These are phyloP conservation scores for Entoloma clypeatum DNA, from an alignment of 1,284 basidiomycete species.

Conservation along the genomic window DNA sequence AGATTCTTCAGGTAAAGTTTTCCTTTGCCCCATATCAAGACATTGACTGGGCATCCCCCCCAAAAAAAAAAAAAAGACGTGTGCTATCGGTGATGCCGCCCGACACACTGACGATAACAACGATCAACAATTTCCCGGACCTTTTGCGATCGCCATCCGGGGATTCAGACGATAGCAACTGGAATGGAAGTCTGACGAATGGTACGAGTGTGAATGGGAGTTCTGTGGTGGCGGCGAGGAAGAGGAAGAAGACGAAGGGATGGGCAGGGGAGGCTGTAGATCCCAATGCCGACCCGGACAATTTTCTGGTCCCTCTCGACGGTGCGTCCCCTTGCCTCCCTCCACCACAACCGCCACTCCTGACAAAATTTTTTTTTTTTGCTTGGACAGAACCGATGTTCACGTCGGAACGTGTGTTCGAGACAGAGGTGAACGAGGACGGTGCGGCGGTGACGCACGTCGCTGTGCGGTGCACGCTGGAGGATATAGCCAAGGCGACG, in stretches of 20 bases:
- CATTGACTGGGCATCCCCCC: not conserved
- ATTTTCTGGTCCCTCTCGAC: slow-evolving; percentile 4
- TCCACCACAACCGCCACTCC: no score
- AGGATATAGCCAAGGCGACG: slow-evolving; percentile 74
- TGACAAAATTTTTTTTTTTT: no score
- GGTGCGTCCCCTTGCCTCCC: not conserved
- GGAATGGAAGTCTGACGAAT: not conserved
- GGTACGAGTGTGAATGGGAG: slow-evolving; percentile 14
- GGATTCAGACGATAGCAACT: slow-evolving; percentile 7
- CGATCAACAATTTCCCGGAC: slow-evolving; percentile 40
- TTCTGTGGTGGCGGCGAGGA: slow-evolving; percentile 32
- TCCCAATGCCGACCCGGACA: slow-evolving; percentile 22
- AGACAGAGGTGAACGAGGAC: slow-evolving; percentile 54
- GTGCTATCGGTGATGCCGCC: slow-evolving; percentile 58
- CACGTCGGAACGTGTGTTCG: slow-evolving; percentile 48
- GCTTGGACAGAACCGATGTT: slow-evolving; percentile 30
- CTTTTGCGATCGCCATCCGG: slow-evolving; percentile 25
- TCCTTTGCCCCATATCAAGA: not conserved
- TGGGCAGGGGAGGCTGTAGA: slow-evolving; percentile 59
- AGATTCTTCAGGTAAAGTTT: slow-evolving; percentile 65
- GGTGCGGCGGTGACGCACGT: slow-evolving; percentile 67
- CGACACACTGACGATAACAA: slow-evolving; percentile 41
- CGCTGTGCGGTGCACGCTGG: slow-evolving; percentile 61
- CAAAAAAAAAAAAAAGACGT: no score
- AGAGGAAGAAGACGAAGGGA: slow-evolving; percentile 55